These are phyloP conservation scores for Lepidium africanum DNA, from an alignment of 345 rosid genomes.

Conservation along the genomic window DNA sequence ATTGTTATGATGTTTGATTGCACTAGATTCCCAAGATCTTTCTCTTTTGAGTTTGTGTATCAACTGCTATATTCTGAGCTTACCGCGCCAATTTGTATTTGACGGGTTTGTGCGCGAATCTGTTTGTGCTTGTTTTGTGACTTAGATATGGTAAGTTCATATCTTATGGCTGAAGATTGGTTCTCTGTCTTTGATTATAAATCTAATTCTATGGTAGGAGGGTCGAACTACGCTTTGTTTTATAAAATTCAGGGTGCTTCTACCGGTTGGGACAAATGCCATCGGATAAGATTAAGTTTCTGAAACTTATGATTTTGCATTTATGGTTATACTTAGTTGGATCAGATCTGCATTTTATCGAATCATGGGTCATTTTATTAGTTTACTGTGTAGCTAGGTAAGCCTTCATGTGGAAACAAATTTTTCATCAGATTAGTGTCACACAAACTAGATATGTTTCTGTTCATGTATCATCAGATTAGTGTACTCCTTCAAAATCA, in stretches of 20 bases:
- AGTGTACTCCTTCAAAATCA: not conserved
- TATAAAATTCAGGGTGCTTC: not conserved
- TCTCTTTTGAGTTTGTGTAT: not conserved
- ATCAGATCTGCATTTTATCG: not conserved
- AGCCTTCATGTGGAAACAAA: constrained; percentile 3
- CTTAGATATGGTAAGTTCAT: not conserved
- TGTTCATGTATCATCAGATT: not conserved
- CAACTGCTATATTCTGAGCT: not conserved
- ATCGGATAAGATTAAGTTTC: not conserved
- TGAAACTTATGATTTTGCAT: not conserved
- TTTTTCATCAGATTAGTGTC: not conserved
- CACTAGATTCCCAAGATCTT: constrained; percentile 3
- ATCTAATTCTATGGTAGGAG: not conserved
- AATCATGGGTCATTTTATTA: not conserved
- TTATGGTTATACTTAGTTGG: constrained; percentile 5
- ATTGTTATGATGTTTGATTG: not conserved
- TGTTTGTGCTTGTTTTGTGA: not conserved
- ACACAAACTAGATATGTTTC: not conserved
- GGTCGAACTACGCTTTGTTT: constrained; percentile 10
- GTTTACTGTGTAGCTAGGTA: not conserved
- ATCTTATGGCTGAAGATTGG: not conserved
- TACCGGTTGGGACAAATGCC: not conserved
- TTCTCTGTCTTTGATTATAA: not conserved
- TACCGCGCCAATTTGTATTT: not conserved
- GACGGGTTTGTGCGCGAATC: not conserved